Evolutionary conservation across 345 rosid species (phyloP).

Genomic region (Lepidium africanum): DNA sequence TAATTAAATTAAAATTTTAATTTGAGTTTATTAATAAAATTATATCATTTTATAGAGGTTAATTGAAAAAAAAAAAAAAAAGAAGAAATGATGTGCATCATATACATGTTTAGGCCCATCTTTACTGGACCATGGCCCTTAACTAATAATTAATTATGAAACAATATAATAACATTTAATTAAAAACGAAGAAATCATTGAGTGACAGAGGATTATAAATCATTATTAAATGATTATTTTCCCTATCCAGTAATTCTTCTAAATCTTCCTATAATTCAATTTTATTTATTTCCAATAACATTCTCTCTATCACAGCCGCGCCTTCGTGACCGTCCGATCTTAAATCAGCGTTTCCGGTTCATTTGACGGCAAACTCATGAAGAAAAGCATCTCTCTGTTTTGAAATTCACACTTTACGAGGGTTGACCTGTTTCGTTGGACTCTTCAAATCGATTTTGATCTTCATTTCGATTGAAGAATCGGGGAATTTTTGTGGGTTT

Average conservation of each 20-base stretch:
- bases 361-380: constrained; percentile 24
- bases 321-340: constrained; percentile 23
- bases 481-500: background rate
- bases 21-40: too few species aligned
- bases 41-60: too few species aligned
- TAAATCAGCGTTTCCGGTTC: constrained; percentile 18
- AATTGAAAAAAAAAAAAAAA: background rate
- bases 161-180: background rate
- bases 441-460: background rate
- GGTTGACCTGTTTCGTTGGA: constrained; percentile 22
- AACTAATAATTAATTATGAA: background rate
- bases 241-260: background rate
- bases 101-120: constrained; percentile 17
- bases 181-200: constrained; percentile 18
- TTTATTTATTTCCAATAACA: background rate
- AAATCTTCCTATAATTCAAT: background rate
- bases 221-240: constrained; percentile 3
- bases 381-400: constrained; percentile 23
- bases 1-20: too few species aligned
- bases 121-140: constrained; percentile 21
- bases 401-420: constrained; percentile 17
- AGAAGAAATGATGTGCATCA: constrained; percentile 7
- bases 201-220: background rate
- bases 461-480: constrained; percentile 5
- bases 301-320: constrained; percentile 12